Evolutionary conservation across 140 eudicot genomes (phyloP).

Genomic region (Erigeron philadelphicus): DNA sequence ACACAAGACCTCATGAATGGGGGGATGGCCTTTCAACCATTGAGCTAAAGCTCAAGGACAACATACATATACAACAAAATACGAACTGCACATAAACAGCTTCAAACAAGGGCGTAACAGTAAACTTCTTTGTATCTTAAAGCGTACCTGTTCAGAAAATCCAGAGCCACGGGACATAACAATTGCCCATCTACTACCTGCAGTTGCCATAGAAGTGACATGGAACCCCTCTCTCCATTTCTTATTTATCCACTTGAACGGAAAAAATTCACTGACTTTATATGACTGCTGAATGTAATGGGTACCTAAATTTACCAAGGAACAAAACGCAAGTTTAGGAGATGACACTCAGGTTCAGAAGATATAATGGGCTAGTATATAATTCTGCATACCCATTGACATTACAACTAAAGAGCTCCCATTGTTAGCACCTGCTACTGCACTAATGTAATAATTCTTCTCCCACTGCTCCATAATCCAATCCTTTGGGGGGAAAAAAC

Average conservation of each 20-base stretch:
- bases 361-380: neutral
- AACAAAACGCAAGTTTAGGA: neutral
- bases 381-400: constrained; percentile 58
- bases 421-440: constrained; percentile 73
- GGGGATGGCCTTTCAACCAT: too few species aligned
- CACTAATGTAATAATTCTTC: constrained; percentile 66
- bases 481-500: constrained; percentile 35
- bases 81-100: neutral
- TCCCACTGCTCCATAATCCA: constrained; percentile 98
- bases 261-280: constrained; percentile 83
- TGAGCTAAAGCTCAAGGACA: too few species aligned
- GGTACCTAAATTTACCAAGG: constrained; percentile 43
- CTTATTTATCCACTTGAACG: constrained; percentile 86
- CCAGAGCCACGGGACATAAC: constrained; percentile 96
- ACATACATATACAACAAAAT: too few species aligned
- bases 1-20: too few species aligned
- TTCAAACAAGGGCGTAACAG: neutral
- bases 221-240: constrained; percentile 86
- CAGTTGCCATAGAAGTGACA: constrained; percentile 89
- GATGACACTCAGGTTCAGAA: neutral
- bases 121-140: neutral
- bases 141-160: constrained; percentile 62
- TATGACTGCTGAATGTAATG: constrained; percentile 70
- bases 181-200: constrained; percentile 83
- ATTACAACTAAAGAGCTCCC: constrained; percentile 77